These are phyloP conservation scores for Pseudoscleropodium purum DNA, from an alignment of 225 moss, liverwort and hornwort genomes.

Conservation along the genomic window DNA sequence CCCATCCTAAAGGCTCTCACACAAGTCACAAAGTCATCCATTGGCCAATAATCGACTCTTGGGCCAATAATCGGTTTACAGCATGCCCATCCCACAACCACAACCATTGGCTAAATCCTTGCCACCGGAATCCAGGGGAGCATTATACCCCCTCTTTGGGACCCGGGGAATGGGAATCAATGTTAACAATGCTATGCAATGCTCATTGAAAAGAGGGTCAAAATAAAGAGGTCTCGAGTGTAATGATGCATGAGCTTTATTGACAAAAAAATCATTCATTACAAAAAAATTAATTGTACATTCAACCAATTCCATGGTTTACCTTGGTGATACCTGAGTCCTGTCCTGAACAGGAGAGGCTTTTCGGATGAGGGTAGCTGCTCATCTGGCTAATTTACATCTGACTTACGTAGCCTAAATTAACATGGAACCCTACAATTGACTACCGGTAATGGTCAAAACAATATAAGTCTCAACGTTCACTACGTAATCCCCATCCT, in stretches of 20 bases:
- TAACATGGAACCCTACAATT: not conserved
- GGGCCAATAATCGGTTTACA: too few relatives aligned
- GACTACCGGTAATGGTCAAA: not conserved
- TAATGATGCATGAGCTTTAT: not conserved
- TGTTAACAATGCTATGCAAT: too few relatives aligned
- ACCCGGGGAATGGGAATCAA: not conserved
- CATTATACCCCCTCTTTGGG: not conserved
- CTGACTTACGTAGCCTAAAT: constrained; percentile 15
- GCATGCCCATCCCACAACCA: not conserved
- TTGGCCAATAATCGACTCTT: too few relatives aligned
- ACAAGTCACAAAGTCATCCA: too few relatives aligned
- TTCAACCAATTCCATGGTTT: not conserved
- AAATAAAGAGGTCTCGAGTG: not conserved
- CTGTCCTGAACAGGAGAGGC: not conserved
- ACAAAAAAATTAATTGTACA: not conserved
- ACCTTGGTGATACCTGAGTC: not conserved
- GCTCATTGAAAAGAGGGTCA: not conserved
- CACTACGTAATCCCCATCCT: not conserved
- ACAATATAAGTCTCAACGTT: not conserved
- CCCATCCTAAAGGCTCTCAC: not conserved
- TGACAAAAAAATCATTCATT: not conserved
- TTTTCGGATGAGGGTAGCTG: not conserved
- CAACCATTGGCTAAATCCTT: not conserved
- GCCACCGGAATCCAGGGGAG: not conserved
- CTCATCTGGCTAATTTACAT: constrained; percentile 15